Evolutionary conservation across 352 stramenopile species (phyloP).

Genomic region (Phytophthora tubulina): DNA sequence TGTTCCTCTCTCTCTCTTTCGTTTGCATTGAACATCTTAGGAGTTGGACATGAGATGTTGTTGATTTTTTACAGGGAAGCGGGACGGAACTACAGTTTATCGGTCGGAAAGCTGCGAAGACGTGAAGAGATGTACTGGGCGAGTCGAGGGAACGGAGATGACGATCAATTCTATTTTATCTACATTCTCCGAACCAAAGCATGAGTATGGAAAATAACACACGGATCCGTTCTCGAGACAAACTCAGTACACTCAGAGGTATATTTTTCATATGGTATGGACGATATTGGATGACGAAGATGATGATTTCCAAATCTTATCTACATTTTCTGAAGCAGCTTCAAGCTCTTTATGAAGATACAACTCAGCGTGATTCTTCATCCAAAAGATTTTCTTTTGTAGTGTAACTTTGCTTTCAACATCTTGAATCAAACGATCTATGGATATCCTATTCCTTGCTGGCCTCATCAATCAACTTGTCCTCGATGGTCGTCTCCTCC

Average conservation of each 20-base stretch:
- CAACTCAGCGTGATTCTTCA: conserved; percentile 45
- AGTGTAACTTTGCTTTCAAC: not conserved
- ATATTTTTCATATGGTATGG: conserved; percentile 18
- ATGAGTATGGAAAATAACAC: conserved; percentile 52
- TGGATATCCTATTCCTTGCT: conserved; percentile 15
- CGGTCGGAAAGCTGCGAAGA: not conserved
- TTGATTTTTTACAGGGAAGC: conserved; percentile 29
- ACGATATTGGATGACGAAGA: conserved; percentile 46
- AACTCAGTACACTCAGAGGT: conserved; percentile 19
- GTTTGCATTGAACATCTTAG: conserved; percentile 32
- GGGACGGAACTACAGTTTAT: conserved; percentile 7
- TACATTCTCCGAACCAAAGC: conserved; percentile 67
- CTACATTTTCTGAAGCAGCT: conserved; percentile 69
- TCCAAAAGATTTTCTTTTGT: conserved; percentile 12
- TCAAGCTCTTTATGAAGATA: conserved; percentile 40
- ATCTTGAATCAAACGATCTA: conserved; percentile 3
- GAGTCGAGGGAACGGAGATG: conserved; percentile 56
- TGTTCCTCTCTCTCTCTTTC: conserved; percentile 36
- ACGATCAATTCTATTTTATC: conserved; percentile 72
- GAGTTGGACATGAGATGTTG: conserved; percentile 19
- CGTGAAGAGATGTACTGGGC: conserved; percentile 11
- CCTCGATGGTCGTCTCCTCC: conserved; percentile 10
- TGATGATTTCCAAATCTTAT: conserved; percentile 81
- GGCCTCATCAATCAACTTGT: conserved; percentile 19
- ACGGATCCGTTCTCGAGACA: conserved; percentile 43